A percentile compares a stretch with the other conserved stretches of the same genome.
These are phyloP conservation scores for Asterophora parasitica DNA, from an alignment of 768 basidiomycete genomes.

Conservation along the genomic window DNA sequence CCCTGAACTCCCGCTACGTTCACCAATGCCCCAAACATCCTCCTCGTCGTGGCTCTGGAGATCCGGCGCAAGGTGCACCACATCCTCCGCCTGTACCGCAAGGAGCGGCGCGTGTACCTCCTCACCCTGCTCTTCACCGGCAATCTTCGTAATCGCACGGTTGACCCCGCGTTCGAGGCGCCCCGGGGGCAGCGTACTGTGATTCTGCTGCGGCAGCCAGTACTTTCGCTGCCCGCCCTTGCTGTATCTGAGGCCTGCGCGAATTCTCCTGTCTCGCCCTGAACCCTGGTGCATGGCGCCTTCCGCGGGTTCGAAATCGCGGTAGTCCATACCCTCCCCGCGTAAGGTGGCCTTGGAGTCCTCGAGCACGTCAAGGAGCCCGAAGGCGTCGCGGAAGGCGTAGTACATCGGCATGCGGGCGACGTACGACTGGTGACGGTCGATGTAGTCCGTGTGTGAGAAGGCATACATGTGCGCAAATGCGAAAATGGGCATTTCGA, in stretches of 20 bases:
- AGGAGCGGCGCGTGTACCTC: conserved; percentile 77
- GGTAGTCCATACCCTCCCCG: conserved; percentile 92
- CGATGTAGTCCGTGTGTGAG: conserved; percentile 83
- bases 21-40: conserved; percentile 32
- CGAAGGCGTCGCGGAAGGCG: conserved; percentile 86
- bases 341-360: conserved; percentile 79
- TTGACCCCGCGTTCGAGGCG: conserved; percentile 39
- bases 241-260: conserved; percentile 88
- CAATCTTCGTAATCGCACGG: conserved; percentile 34
- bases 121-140: conserved; percentile 39
- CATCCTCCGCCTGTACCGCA: conserved; percentile 52
- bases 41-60: conserved; percentile 39
- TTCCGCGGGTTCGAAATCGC: conserved; percentile 94
- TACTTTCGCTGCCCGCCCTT: conserved; percentile 92
- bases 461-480: conserved; percentile 95
- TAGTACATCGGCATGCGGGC: conserved; percentile 88
- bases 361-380: conserved; percentile 79
- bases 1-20: conserved; percentile 13
- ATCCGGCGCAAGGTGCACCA: conserved; percentile 63
- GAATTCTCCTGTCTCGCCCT: conserved; percentile 80
- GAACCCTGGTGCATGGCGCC: conserved; percentile 88
- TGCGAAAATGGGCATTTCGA: conserved; percentile 98
- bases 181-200: conserved; percentile 33
- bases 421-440: conserved; percentile 49
- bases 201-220: conserved; percentile 78